Base-by-base conservation (phyloP, 176 grass and related monocot species). In the Eragrostis nindensis region DNA sequence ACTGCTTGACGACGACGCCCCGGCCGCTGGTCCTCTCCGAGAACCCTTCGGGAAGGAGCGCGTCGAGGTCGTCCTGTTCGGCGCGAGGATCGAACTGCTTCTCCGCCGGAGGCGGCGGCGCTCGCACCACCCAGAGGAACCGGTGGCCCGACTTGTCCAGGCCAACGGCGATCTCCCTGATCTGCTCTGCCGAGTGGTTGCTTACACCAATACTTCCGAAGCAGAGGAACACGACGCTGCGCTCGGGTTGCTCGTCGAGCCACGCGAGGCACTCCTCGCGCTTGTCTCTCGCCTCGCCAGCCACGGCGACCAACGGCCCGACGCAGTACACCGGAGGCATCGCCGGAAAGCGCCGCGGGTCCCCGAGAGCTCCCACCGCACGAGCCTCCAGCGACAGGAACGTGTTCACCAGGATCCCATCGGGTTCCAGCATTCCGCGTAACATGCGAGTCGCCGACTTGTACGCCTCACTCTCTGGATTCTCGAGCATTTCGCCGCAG, bases 221-320 rank as follows among this genome's bases (percentile, higher is more conserved):
- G 66, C 82, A 94, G 65, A 94, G 71, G 68, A 91, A 89, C 61
- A 84, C 84, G 0, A 91, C 92, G 48, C 86, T 87, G 22, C 5
- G 68, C 9, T 24, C 30, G 8, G 83, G 92, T 50, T 94, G 92
- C 38, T 66, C 27, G 62, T 91, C 62, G 0, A 94, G 75, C 92
- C 92, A 94, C 6, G 22, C 36, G 6, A 94, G 43, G 53, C 89
- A 91, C 66, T 82, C 76, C 18, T 91, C 4, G n/a, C n/a, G 32
- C 32, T 36, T 36, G 1, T 36, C 32, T 1, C 57, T 8, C 0
- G 12, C 26, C 32, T 32, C 11, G 13, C 30, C 66, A 6, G 47
- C 18, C 2, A 24, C 17, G 1, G 1, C 62, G 32, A 84, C 43
- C 32, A 84, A 19, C 7, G 86, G 86, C 8, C 81, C 86, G 12